Evolutionary conservation across 2,329 filamentous ascomycete species (phyloP), one percentile per base, ranked within the genome.

Genomic region (Hymenoscyphus fructigenus): DNA sequence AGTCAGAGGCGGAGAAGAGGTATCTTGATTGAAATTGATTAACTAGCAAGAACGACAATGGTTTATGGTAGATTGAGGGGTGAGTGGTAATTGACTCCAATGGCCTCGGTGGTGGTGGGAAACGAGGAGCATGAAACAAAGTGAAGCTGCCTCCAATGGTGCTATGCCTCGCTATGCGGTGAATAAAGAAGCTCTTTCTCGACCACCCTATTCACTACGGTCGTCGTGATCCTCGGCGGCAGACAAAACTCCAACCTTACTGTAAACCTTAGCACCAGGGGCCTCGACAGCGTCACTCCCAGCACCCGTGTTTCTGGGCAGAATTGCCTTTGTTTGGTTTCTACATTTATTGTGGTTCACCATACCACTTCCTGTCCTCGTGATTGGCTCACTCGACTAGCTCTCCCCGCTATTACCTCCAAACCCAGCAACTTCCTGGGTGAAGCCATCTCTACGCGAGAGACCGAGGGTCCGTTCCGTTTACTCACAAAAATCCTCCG

Each of bases 401-500:
- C 47, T 34, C 26, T 32, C 55, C 29, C 55, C 55, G 29, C 55
- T 57, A 34, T 34, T 32, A 26, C 3, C n/a, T 23, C 28, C 14
- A 57, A 57, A 9, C 55, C 28, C 5, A 6, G 26, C 5, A 17
- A 23, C 26, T 56, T 34, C 10, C 23, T 23, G 32, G 26, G 47
- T 15, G 10, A 44, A 15, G 20, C 53, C 34, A 36, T 53, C 14
- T 53, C 47, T 57, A 62, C 60, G 60, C 60, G 50, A 62, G 60
- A 38, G n/a, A 32, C 20, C 50, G 60, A 57, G 60, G 47, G 32
- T 57, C 47, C 23, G 23, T 26, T 50, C 34, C 41, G 32, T 34
- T 55, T 36, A 53, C 47, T 53, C 47, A 26, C 47, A 53, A 53
- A 61, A 60, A 44, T 61, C 62, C 57, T 44, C 57, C 50, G 34